Evolutionary conservation across 2,329 filamentous ascomycete genomes (phyloP).

Genomic region (Fusarium sp.): DNA sequence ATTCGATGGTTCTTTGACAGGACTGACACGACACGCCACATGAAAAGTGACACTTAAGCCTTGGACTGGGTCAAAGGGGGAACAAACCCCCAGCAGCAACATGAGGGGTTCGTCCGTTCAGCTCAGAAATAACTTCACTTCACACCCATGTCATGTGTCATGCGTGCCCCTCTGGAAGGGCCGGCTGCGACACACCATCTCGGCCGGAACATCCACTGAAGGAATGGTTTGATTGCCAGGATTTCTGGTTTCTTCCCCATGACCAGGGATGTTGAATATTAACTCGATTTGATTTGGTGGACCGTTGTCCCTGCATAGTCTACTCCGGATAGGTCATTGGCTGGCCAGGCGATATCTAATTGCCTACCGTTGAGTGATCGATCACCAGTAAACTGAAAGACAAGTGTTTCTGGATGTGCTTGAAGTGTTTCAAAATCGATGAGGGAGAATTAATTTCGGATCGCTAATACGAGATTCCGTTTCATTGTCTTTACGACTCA

Average conservation of each 20-base stretch:
- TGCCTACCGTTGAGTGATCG: not conserved
- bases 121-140: slow-evolving; percentile 8
- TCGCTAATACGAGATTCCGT: not conserved
- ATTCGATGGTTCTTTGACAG: slow-evolving; percentile 4
- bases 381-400: not conserved
- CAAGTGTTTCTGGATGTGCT: not conserved
- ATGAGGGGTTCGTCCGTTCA: slow-evolving; percentile 10
- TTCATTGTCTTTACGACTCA: not conserved
- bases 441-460: not conserved
- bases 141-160: slow-evolving; percentile 17
- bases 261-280: too few relatives aligned
- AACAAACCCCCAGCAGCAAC: slow-evolving; percentile 2
- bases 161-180: slow-evolving; percentile 15
- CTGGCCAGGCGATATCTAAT: not conserved
- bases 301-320: slow-evolving; percentile 40
- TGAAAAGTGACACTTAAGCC: slow-evolving; percentile 21
- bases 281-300: slow-evolving; percentile 20
- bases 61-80: slow-evolving; percentile 27
- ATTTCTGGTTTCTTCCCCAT: not conserved
- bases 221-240: slow-evolving; percentile 38
- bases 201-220: slow-evolving; percentile 34
- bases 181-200: slow-evolving; percentile 40
- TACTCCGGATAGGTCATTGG: not conserved
- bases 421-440: not conserved
- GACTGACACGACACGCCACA: slow-evolving; percentile 29